Conservation (phyloP, 2,329 filamentous ascomycete species). For the Diplodia mutila region DNA sequence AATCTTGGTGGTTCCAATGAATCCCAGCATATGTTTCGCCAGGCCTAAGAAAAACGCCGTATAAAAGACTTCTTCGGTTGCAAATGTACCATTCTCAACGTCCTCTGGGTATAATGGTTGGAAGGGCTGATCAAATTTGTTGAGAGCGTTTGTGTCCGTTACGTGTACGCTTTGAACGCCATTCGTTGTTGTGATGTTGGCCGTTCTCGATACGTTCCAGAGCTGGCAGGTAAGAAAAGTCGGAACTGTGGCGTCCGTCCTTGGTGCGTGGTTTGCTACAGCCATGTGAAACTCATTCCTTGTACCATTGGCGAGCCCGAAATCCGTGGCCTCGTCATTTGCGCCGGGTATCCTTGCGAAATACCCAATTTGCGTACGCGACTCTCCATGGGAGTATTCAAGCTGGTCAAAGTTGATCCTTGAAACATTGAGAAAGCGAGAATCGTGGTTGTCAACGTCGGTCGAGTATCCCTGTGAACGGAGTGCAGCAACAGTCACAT, state of each 20-base stretch:
- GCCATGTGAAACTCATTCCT: not conserved
- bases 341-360: not conserved
- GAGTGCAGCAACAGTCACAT: not conserved
- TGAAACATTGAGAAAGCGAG: not conserved
- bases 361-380: not conserved
- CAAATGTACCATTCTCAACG: not conserved
- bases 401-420: not conserved
- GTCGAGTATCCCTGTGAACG: not conserved
- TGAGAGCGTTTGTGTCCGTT: not conserved
- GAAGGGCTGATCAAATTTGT: not conserved
- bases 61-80: not conserved
- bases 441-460: not conserved
- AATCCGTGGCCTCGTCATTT: not conserved
- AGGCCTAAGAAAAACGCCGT: not conserved
- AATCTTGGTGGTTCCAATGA: not conserved
- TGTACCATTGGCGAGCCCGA: not conserved
- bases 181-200: not conserved
- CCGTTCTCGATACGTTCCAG: not conserved
- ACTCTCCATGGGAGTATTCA: not conserved
- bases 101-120: not conserved
- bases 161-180: not conserved
- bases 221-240: not conserved
- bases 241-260: not conserved
- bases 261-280: not conserved
- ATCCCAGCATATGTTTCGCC: not conserved